Evolutionary conservation across 1,284 basidiomycete species (phyloP), one percentile per base, ranked within the genome.

Genomic region (Boletus sp.): DNA sequence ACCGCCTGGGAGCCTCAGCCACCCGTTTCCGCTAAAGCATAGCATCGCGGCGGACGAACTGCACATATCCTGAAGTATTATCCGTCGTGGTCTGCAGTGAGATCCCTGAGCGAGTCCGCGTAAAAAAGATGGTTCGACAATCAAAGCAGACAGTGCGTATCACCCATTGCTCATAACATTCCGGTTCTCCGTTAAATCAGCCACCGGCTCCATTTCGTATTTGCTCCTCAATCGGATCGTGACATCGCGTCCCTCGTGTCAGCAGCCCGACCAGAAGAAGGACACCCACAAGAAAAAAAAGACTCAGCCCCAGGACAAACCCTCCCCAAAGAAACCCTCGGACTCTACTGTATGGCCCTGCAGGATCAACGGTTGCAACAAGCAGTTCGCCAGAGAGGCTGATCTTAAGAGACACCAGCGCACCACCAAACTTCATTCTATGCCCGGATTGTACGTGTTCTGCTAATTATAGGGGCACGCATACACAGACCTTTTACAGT

Each of bases 371-470:
- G 84, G 83, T 10, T 88, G 84, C 68, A 80, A 78, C 65, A 87
- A 86, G 66, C 78, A 82, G 59, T 88, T 88, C 61, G 84, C 82
- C 39, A 75, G 84, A 46, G 84, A 88, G 64, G 85, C 85, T 10
- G 84, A 88, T 71, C 68, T 88, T 52, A 88, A 87, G 70, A 64
- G 84, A 56, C 84, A 88, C 64, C 85, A 88, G 63, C 71, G 82
- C 59, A 88, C 84, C 20, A 85, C 85, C 19, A 88, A 84, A 63
- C 64, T 76, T 26, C 84, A 88, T 66, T 80, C 81, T 4, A 72
- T 80, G 63, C 82, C 84, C 26, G 77, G 77, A 59, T 87, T 82
- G 84, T 87, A 61, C 64, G 82, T 77, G 16, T 44, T 29, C 38
- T 39, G 43, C 40, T 43, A 30, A 54, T 57, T 42, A 46, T 52